Evolutionary conservation across 352 stramenopile species (phyloP).

Genomic region (Phytophthora idaei): DNA sequence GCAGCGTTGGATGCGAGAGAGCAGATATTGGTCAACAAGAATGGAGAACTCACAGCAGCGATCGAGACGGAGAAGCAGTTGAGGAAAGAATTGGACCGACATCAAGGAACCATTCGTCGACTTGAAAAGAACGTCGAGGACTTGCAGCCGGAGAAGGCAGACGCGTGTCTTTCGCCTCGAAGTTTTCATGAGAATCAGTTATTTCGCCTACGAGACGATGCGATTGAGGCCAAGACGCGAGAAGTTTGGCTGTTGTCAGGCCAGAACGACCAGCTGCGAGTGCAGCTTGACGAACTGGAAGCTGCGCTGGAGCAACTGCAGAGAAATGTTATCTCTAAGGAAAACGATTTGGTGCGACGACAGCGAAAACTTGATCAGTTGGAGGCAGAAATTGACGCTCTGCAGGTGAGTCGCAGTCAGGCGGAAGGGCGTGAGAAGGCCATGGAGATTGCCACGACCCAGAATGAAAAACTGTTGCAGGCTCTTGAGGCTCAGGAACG

Average conservation of each 20-base stretch:
- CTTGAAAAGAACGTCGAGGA: constrained; percentile 58
- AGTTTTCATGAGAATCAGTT: constrained; percentile 80
- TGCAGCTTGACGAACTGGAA: constrained; percentile 74
- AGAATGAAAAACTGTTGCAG: constrained; percentile 76
- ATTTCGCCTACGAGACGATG: constrained; percentile 75
- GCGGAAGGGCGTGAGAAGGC: constrained; percentile 64
- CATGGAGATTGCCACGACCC: constrained; percentile 76
- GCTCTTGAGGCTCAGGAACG: constrained; percentile 65
- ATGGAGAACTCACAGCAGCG: constrained; percentile 34
- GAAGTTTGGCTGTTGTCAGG: constrained; percentile 75
- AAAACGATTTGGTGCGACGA: constrained; percentile 61
- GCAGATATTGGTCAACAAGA: constrained; percentile 43
- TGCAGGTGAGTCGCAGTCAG: constrained; percentile 58
- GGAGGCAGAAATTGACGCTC: constrained; percentile 55
- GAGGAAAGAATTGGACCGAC: constrained; percentile 49
- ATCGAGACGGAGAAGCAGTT: constrained; percentile 45
- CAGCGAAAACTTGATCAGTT: constrained; percentile 67
- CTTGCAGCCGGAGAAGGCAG: constrained; percentile 43
- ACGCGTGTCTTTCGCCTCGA: constrained; percentile 73
- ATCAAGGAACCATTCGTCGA: constrained; percentile 42
- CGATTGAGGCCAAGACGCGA: constrained; percentile 68
- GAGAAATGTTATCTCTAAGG: constrained; percentile 51
- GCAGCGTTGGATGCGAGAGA: constrained; percentile 60
- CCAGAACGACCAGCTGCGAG: constrained; percentile 68
- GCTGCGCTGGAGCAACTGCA: constrained; percentile 68